Percentiles rank a stretch among this genome's conserved stretches.
Conservation (phyloP, 1,284 basidiomycete species). For the Sanghuangporus baumii region DNA sequence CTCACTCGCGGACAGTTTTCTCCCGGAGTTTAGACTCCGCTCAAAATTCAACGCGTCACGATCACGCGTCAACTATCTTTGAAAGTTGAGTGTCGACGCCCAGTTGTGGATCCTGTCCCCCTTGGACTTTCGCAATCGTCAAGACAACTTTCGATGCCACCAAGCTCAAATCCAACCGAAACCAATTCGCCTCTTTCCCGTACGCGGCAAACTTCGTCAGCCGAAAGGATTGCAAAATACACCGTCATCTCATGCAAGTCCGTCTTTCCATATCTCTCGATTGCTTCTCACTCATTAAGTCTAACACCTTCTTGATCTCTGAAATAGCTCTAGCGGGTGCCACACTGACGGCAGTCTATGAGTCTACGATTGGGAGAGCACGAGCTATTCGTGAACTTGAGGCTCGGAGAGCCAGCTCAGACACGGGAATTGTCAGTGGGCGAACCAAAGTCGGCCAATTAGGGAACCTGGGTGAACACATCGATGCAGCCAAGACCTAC, state of each 20-base stretch:
- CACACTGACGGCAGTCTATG: constrained; percentile 49
- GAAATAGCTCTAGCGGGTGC: constrained; percentile 44
- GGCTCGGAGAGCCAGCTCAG: background rate
- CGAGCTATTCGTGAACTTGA: constrained; percentile 3
- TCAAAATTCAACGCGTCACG: background rate
- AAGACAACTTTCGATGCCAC: background rate
- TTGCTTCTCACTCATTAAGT: constrained; percentile 24
- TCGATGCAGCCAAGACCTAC: constrained; percentile 28
- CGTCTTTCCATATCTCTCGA: constrained; percentile 34
- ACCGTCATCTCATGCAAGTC: constrained; percentile 69
- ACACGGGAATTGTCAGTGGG: background rate
- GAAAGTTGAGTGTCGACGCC: background rate
- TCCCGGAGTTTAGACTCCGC: background rate
- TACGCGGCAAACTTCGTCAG: constrained; percentile 9
- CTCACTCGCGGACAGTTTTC: background rate
- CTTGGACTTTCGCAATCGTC: background rate
- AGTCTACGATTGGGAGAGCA: constrained; percentile 10
- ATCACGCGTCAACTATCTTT: background rate
- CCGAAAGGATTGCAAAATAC: constrained; percentile 46
- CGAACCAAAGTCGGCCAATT: background rate
- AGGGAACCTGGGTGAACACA: constrained; percentile 27
- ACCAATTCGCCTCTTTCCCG: background rate
- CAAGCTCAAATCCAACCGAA: background rate
- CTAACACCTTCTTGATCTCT: constrained; percentile 1
- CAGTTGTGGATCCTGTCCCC: background rate